These are phyloP conservation scores for Peribolospora kevripleyi DNA, from an alignment of 768 basidiomycete species.

Conservation along the genomic window DNA sequence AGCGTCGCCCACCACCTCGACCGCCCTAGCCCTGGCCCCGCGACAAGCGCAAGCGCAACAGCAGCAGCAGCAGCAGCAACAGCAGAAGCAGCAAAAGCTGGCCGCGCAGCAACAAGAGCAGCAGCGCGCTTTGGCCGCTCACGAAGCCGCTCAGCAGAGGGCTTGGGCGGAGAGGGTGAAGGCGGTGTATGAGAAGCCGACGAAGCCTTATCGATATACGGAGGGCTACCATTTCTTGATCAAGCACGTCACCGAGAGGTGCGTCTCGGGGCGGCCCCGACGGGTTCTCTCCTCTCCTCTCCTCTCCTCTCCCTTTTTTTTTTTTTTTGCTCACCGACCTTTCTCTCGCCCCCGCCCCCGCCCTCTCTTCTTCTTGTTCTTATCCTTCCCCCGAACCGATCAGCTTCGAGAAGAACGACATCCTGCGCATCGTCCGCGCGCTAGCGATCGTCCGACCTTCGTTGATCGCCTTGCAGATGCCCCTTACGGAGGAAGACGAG, in stretches of 20 bases:
- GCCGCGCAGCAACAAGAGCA: slow-evolving; percentile 11
- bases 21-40: slow-evolving; percentile 18
- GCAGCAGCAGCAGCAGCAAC: slow-evolving; percentile 3
- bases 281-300: neutral
- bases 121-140: neutral
- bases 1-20: no score
- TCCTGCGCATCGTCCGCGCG: slow-evolving; percentile 76
- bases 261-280: slow-evolving; percentile 20
- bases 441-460: slow-evolving; percentile 90
- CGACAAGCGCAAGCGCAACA: neutral
- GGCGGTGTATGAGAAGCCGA: slow-evolving; percentile 39
- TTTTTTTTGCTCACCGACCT: neutral
- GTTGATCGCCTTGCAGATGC: slow-evolving; percentile 93
- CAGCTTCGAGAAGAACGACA: slow-evolving; percentile 91
- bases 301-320: no score
- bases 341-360: slow-evolving; percentile 1
- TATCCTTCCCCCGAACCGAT: slow-evolving; percentile 1
- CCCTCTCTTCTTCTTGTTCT: no score
- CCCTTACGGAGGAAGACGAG: slow-evolving; percentile 83
- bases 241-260: slow-evolving; percentile 51
- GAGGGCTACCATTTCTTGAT: slow-evolving; percentile 92
- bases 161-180: slow-evolving; percentile 10
- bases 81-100: neutral
- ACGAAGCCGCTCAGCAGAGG: neutral
- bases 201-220: slow-evolving; percentile 73